Evolutionary conservation across 2,329 filamentous ascomycete species (phyloP), one percentile per base, ranked within the genome.

Genomic region (Penicillium expansum): DNA sequence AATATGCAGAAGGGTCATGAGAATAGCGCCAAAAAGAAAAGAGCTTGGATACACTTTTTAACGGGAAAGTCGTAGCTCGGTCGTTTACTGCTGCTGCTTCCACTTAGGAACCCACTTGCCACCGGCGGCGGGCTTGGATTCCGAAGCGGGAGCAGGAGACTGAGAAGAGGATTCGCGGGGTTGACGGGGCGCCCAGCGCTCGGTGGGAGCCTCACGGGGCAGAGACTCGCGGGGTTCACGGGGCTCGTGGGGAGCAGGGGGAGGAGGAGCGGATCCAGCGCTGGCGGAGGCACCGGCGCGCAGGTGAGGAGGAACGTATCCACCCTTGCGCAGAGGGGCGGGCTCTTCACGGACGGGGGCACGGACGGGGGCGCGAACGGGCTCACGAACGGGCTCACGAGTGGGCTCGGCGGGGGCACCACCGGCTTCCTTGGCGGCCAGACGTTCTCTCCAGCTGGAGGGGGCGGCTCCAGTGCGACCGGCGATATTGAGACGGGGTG

Each of bases 361-460:
- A 10, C 43, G 43, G 2, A 45, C 43, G 29, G 43, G 41, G 6
- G n/a, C 39, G 24, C 39, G 39, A 14, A 16, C 6, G 20, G 20
- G 18, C 7, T n/a, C n/a, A n/a, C 39, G 39, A 14, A 16, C 6
- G 20, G 20, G n/a, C 16, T 43, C 42, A 29, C 42, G 24, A 18
- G 27, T 18, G 22, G 67, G 41, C 22, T 62, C 60, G 38, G 64
- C 44, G 22, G 66, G 52, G 33, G 48, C 52, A 30, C 61, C 69
- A 41, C 66, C 53, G 39, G 70, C 63, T 55, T 75, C 74, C 74
- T 79, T 84, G 49, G 80, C 79, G 30, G 81, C 81, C 69, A 83
- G 74, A 50, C 83, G 79, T 18, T 87, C 85, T 75, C 85, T 83
- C 85, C 85, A 88, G 67, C 77, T 80, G 44, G 42, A 27, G 3